phyloP scores from a whole-genome alignment of 805 yeast species.

The Ogataea corticis region DNA sequence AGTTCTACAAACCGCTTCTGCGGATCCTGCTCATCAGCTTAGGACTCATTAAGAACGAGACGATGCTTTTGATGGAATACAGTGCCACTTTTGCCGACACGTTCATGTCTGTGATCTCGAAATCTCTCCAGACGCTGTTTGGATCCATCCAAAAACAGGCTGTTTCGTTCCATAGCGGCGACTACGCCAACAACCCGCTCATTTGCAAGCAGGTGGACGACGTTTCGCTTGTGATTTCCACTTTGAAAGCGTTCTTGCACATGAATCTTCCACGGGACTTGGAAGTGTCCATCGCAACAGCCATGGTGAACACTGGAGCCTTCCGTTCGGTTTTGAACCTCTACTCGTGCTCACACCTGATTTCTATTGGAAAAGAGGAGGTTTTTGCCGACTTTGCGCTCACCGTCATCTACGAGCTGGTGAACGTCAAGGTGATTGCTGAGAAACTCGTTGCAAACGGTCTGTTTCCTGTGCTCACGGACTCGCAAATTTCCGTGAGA shows the following conservation, averaged over 20 bases:
- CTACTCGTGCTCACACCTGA: constrained; percentile 65
- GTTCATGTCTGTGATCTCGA: constrained; percentile 63
- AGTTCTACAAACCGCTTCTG: constrained; percentile 58
- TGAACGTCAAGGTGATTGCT: constrained; percentile 61
- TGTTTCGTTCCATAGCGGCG: constrained; percentile 39
- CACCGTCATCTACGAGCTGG: constrained; percentile 67
- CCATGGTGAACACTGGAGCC: constrained; percentile 59
- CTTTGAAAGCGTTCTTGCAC: constrained; percentile 58
- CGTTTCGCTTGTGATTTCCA: constrained; percentile 57
- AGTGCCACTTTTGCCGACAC: constrained; percentile 55
- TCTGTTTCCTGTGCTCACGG: constrained; percentile 64
- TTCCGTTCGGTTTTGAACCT: constrained; percentile 61
- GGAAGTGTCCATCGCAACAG: constrained; percentile 49
- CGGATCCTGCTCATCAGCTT: constrained; percentile 55
- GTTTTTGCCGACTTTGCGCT: constrained; percentile 72
- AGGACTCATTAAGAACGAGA: constrained; percentile 42
- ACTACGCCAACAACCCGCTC: constrained; percentile 35
- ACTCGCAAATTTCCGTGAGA: constrained; percentile 67
- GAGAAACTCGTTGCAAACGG: constrained; percentile 66
- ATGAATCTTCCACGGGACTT: constrained; percentile 50
- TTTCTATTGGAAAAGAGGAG: constrained; percentile 61
- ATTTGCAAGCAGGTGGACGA: constrained; percentile 62
- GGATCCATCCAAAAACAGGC: constrained; percentile 60
- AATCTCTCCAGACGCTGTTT: constrained; percentile 61
- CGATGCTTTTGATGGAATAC: constrained; percentile 43